Evolutionary conservation across 2,329 filamentous ascomycete genomes (phyloP).

Genomic region (Raffaelea ambrosiae): DNA sequence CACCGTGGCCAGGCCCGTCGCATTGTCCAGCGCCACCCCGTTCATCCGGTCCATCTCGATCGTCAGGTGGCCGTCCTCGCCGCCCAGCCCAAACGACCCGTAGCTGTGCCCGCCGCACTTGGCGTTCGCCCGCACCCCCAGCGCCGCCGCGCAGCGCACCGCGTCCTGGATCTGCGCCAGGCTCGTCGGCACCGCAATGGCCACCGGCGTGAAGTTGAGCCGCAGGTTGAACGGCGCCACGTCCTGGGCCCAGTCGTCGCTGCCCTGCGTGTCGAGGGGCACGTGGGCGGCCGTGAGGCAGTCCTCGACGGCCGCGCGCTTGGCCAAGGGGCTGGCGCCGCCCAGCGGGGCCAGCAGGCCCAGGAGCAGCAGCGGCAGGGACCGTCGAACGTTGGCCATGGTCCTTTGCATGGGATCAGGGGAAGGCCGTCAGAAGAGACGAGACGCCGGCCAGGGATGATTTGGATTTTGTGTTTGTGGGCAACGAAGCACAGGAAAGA

Average conservation of each 20-base stretch:
- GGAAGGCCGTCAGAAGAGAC: too few relatives aligned
- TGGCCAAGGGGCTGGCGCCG: too few relatives aligned
- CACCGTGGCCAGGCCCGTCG: constrained; percentile 31
- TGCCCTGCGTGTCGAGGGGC: constrained; percentile 14
- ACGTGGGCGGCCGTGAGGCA: constrained; percentile 18
- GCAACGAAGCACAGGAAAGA: too few relatives aligned
- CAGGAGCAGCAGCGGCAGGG: too few relatives aligned
- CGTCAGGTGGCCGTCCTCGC: constrained; percentile 37
- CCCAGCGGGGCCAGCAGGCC: too few relatives aligned
- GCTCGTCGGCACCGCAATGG: constrained; percentile 33
- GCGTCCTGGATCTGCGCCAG: constrained; percentile 35
- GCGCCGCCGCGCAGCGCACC: constrained; percentile 33
- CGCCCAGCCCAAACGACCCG: constrained; percentile 37
- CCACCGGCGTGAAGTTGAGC: constrained; percentile 23
- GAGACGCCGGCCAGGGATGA: too few relatives aligned
- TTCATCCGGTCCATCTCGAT: constrained; percentile 38
- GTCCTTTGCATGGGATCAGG: too few relatives aligned
- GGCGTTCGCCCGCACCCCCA: constrained; percentile 36
- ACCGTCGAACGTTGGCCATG: too few relatives aligned
- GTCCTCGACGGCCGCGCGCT: not conserved
- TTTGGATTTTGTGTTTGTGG: too few relatives aligned
- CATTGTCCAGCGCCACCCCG: constrained; percentile 29
- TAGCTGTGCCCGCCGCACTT: constrained; percentile 45
- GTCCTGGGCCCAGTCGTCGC: constrained; percentile 17
- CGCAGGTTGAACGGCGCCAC: constrained; percentile 20